phyloP scores from a whole-genome alignment of 345 rosid species.

The Carallia pectinifolia region DNA sequence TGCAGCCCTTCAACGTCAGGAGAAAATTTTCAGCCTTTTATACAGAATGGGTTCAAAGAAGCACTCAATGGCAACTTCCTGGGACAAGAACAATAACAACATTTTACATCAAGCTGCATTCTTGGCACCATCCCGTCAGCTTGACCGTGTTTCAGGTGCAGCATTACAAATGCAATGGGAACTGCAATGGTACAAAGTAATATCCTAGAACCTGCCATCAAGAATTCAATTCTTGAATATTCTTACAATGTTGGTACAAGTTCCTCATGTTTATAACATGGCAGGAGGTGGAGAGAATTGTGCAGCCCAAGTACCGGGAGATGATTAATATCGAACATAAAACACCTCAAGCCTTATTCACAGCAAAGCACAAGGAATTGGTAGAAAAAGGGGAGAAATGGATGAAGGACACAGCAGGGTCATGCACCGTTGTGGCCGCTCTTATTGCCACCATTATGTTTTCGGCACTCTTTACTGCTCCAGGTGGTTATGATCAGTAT shows the following conservation, averaged over 20 bases:
- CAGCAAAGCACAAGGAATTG: conserved; percentile 44
- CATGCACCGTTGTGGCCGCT: conserved; percentile 34
- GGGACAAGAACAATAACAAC: conserved; percentile 42
- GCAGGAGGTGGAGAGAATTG: conserved; percentile 71
- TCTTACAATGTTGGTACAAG: background rate
- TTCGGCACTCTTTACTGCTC: conserved; percentile 28
- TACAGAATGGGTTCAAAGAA: conserved; percentile 65
- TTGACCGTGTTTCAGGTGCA: conserved; percentile 64
- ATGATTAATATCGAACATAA: conserved; percentile 42
- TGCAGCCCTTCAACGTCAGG: conserved; percentile 64
- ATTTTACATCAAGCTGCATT: conserved; percentile 70
- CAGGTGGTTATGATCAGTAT: conserved; percentile 25
- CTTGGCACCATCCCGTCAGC: conserved; percentile 53
- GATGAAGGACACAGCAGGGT: conserved; percentile 30
- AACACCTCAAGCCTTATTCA: conserved; percentile 54
- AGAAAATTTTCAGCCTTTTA: conserved; percentile 66
- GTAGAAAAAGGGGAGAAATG: conserved; percentile 32
- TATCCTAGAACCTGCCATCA: no score
- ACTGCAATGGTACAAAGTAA: conserved; percentile 76
- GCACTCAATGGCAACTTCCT: conserved; percentile 28
- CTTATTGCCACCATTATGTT: conserved; percentile 33
- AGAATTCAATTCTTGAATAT: background rate
- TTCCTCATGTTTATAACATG: background rate
- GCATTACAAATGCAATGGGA: conserved; percentile 85
- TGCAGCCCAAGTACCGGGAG: conserved; percentile 58